Base-by-base conservation (phyloP, 371 early-diverging fungal species). In the Mucor racemosus region DNA sequence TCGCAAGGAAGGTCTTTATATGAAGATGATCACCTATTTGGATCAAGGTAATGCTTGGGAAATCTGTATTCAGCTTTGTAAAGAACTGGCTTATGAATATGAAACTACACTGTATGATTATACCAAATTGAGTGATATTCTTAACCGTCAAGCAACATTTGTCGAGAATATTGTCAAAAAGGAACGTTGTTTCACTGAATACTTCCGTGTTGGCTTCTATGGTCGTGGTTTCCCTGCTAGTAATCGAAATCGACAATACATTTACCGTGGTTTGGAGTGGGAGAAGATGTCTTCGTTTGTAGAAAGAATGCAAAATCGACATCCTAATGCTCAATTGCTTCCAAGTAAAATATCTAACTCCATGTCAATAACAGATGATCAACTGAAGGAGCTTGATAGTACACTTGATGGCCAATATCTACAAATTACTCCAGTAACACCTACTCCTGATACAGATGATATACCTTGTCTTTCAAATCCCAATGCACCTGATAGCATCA, bases 181-280 rank as follows among this genome's bases (percentile, higher is more conserved):
- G 64, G 88, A 89, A 35, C 81, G 91, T 9, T 91, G 84, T 60
- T 89, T 79, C 64, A 84, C 87, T 3, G 87, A 86, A 40, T 94
- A 92, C 75, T 94, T 88, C 74, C 84, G 92, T 5, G 94, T 94
- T 14, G 90, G 84, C 0, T 93, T 90, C 67, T 91, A 88, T 72
- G 94, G 94, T 7, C 72, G 77, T 36, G 90, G 88, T 0, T 92
- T 88, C 48, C 82, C 86, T 8, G 69, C 78, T 0, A 74, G 81
- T 58, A 68, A 90, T 21, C 84, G 89, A 13, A 86, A 86, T 58
- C 81, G 86, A 36, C 90, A 92, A 64, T 92, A 90, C 62, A 81
- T 94, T 35, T 93, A 91, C 67, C 86, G 88, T 69, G 91, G 84
- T 65, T 59, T 75, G 67, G 88, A 89, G 65, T 92, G 92, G 91